A percentile compares a stretch with the other conserved stretches of the same genome.
phyloP scores from a whole-genome alignment of 2,329 filamentous ascomycete genomes.

The Venturia asperata region DNA sequence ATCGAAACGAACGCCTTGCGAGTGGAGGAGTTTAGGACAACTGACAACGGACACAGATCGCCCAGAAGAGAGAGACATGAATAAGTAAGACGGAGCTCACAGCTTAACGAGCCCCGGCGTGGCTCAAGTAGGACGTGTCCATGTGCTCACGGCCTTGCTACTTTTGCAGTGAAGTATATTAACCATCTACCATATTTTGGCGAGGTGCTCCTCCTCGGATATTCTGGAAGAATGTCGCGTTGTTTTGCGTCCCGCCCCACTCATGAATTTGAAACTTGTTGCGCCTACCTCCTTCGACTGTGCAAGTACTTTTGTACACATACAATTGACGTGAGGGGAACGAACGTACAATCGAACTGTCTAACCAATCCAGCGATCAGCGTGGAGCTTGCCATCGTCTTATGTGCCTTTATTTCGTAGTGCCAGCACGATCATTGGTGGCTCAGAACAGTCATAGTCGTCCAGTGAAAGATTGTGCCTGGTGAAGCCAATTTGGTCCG shows the following conservation, averaged over 20 bases:
- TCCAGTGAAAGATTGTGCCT: no score
- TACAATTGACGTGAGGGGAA: neutral
- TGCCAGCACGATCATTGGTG: no score
- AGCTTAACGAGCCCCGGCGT: neutral
- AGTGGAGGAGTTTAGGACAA: neutral
- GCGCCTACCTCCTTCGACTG: neutral
- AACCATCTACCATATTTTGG: neutral
- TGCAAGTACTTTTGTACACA: neutral
- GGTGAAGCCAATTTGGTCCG: no score
- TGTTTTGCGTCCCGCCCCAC: neutral
- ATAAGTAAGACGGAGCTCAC: neutral
- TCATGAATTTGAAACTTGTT: slow-evolving; percentile 1
- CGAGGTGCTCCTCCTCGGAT: neutral
- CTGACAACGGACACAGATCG: neutral
- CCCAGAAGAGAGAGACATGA: neutral
- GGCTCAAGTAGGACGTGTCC: neutral
- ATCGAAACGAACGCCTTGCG: neutral
- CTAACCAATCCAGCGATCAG: neutral
- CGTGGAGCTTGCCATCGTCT: no score
- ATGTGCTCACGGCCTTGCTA: neutral
- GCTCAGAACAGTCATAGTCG: no score
- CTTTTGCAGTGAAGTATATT: neutral
- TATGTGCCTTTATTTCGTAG: no score
- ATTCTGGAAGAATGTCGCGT: neutral
- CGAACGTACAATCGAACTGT: neutral